phyloP scores from a whole-genome alignment of 495 filamentous ascomycete genomes.

The Lineolata rhizophorae region DNA sequence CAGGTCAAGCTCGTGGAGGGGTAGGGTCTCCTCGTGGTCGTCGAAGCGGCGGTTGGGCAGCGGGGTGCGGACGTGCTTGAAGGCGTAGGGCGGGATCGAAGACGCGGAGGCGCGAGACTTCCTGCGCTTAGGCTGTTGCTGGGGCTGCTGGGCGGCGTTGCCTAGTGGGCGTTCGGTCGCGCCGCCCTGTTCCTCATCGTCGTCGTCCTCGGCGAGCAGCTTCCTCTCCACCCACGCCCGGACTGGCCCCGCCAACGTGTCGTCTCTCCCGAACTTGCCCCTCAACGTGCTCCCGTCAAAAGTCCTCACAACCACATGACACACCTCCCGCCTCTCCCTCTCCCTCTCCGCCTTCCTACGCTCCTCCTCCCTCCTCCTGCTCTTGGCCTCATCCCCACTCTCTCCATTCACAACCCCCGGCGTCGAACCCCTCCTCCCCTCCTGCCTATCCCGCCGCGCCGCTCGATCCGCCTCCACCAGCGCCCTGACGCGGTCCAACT shows the following conservation, averaged over 20 bases:
- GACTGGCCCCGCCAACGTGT: background rate
- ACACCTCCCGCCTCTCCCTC: background rate
- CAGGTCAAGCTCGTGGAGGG: slow-evolving; percentile 42
- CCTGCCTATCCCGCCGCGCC: slow-evolving; percentile 26
- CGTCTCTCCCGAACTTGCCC: background rate
- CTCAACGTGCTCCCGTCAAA: background rate
- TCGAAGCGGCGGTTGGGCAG: slow-evolving; percentile 48
- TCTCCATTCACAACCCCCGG: background rate
- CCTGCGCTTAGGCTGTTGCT: no score
- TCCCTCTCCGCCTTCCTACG: slow-evolving; percentile 5
- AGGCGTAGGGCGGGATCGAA: slow-evolving; percentile 38
- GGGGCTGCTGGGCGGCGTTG: no score
- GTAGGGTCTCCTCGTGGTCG: slow-evolving; percentile 46
- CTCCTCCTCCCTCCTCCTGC: slow-evolving; percentile 1
- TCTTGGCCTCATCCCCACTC: slow-evolving; percentile 8
- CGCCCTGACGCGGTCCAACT: slow-evolving; percentile 14
- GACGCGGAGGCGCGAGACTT: no score
- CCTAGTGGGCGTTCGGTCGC: no score
- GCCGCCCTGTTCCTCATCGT: no score
- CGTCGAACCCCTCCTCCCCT: slow-evolving; percentile 25
- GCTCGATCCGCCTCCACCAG: slow-evolving; percentile 31
- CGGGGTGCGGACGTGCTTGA: slow-evolving; percentile 69
- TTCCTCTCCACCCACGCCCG: background rate
- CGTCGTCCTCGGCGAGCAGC: background rate
- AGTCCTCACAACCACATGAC: background rate